Evolutionary conservation across 140 eudicot species (phyloP), one percentile per base, ranked within the genome.

Genomic region (Ambrosia hybrid): DNA sequence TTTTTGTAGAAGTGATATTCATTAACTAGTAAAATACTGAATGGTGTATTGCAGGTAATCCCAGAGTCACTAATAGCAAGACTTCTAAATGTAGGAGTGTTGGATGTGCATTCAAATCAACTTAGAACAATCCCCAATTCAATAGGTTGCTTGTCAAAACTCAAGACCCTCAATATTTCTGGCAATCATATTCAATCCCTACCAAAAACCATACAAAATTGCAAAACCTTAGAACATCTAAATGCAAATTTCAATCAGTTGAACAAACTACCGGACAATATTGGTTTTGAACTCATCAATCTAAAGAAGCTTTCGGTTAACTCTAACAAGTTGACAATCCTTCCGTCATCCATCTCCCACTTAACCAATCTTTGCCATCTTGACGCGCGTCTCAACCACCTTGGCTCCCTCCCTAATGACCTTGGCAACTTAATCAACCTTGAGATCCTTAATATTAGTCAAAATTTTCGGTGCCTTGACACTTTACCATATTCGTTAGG

Each of bases 1-100:
- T 21, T 21, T 21, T 21, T 21, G 30, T 21, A 21, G 30, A 21
- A 21, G 30, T 21, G 30, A 21, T 51, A 10, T 60, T 69, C 6
- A 14, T 21, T 33, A 36, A 5, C 36, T 63, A 36, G 17, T 39
- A 61, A 51, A 45, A 51, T 15, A 51, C 9, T 61, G 10, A 9
- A 60, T 79, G 70, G 26, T 73, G 71, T 67, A 53, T 78, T 73
- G 57, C 96, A 89, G 96, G 81, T 57, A 0, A 26, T 89, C 43
- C 90, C 96, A 63, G 96, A 89, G 75, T 89, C 96, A 9, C 71
- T 89, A 76, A 83, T 82, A 73, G 96, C 96, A 65, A 86, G 96
- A 26, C 76, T 89, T 16, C 76, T 86, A 21, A 89, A 89, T 78
- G 77, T 86, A 37, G 75, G 79, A 26, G 81, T 74, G 59, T 83